These are phyloP conservation scores for Barbarea vulgaris DNA, from an alignment of 345 rosid genomes.

Conservation along the genomic window DNA sequence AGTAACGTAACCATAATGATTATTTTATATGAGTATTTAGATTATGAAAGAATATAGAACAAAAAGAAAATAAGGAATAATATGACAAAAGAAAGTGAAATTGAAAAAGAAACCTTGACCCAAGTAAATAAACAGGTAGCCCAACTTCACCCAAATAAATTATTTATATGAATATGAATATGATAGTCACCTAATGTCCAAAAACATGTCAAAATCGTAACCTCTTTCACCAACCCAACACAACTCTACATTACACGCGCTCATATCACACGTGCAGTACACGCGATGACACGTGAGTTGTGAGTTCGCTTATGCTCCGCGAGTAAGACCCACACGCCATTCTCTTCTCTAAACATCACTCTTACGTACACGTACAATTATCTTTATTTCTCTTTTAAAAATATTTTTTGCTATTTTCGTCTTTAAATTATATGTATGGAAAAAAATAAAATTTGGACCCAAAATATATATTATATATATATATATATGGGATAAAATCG, in stretches of 20 bases:
- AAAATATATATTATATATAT: too few relatives aligned
- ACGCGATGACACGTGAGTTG: slow-evolving; percentile 34
- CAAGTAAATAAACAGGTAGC: neutral
- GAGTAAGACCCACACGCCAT: slow-evolving; percentile 37
- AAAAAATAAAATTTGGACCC: neutral
- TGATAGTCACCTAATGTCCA: neutral
- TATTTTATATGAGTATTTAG: too few relatives aligned
- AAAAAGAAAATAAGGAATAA: too few relatives aligned
- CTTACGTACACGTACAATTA: slow-evolving; percentile 23
- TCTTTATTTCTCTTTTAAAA: neutral
- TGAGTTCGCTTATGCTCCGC: slow-evolving; percentile 31
- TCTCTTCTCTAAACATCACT: slow-evolving; percentile 18
- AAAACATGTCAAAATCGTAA: neutral
- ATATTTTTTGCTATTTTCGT: neutral
- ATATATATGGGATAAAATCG: neutral
- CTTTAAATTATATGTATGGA: neutral
- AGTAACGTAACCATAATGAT: too few relatives aligned
- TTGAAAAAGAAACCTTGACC: neutral
- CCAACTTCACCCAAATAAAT: neutral
- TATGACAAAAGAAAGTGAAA: too few relatives aligned
- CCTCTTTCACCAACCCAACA: neutral
- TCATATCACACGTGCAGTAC: neutral
- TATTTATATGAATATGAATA: neutral
- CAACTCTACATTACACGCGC: neutral
- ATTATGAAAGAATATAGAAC: too few relatives aligned